Conservation (phyloP, 352 stramenopile species). For the Phytopythium chamaehyphon region DNA sequence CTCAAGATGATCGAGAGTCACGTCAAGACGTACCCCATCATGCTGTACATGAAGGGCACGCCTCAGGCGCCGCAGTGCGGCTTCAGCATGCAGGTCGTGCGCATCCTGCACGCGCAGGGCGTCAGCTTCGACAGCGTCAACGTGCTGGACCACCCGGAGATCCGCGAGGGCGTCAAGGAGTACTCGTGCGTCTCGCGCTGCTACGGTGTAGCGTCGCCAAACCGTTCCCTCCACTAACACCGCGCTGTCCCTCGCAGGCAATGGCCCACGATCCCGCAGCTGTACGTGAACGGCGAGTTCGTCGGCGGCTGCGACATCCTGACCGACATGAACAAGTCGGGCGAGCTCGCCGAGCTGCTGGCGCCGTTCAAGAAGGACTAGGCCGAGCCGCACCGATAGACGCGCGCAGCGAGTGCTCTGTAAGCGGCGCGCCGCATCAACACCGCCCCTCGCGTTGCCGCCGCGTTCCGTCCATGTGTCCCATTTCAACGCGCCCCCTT, state of each 20-base stretch:
- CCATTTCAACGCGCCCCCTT: too few species aligned
- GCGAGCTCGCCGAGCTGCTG: slow-evolving; percentile 89
- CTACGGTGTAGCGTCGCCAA: slow-evolving; percentile 5
- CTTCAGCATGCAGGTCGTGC: slow-evolving; percentile 96
- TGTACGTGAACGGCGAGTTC: slow-evolving; percentile 99
- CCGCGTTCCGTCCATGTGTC: neutral
- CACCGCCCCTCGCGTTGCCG: neutral
- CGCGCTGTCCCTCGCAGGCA: slow-evolving; percentile 36
- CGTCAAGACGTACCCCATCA: slow-evolving; percentile 91
- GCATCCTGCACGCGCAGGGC: slow-evolving; percentile 91
- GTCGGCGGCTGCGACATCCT: slow-evolving; percentile 99
- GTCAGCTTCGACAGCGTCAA: slow-evolving; percentile 98
- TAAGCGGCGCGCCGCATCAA: neutral
- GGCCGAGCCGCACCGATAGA: slow-evolving; percentile 3
- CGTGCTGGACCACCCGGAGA: slow-evolving; percentile 97
- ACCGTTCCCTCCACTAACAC: neutral
- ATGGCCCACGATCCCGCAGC: slow-evolving; percentile 97
- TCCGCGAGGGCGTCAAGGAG: slow-evolving; percentile 98
- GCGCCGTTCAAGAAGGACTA: slow-evolving; percentile 79
- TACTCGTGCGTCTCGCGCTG: slow-evolving; percentile 85
- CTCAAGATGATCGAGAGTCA: slow-evolving; percentile 89
- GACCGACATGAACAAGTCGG: slow-evolving; percentile 91
- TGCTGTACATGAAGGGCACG: slow-evolving; percentile 99
- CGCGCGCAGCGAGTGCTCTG: neutral
- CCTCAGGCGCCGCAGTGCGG: slow-evolving; percentile 95